A percentile compares a stretch with the other conserved stretches of the same genome.
Conservation (phyloP, 345 rosid species). For the Aquilaria yunnanensis region DNA sequence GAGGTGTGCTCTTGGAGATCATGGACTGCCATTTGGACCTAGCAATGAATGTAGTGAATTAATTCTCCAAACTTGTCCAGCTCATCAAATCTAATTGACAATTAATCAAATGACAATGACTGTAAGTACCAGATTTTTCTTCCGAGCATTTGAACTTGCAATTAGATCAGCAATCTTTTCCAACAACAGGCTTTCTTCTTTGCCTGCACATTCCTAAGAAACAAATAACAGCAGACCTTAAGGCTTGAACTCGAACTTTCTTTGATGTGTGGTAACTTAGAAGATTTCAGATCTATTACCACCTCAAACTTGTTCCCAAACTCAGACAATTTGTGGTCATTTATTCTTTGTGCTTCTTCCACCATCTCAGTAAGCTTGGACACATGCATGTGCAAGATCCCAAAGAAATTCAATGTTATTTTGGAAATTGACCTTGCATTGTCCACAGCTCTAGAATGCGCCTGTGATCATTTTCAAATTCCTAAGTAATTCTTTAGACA, state of each 20-base stretch:
- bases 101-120: too few species aligned
- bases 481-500: neutral
- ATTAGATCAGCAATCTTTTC: constrained; percentile 91
- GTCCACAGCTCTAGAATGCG: constrained; percentile 80
- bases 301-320: constrained; percentile 97
- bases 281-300: constrained; percentile 8
- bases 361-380: constrained; percentile 63
- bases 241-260: too few species aligned
- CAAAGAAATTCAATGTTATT: constrained; percentile 66
- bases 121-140: constrained; percentile 69
- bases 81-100: too few species aligned
- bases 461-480: constrained; percentile 39
- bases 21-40: constrained; percentile 90
- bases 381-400: constrained; percentile 69
- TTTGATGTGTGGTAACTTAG: too few species aligned
- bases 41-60: neutral
- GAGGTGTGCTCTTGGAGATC: constrained; percentile 77
- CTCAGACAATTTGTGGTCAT: constrained; percentile 66
- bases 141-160: constrained; percentile 74
- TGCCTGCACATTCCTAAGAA: constrained; percentile 73
- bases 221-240: too few species aligned
- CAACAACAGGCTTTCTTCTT: constrained; percentile 78
- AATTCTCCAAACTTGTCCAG: constrained; percentile 2
- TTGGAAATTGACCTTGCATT: constrained; percentile 79
- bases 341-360: constrained; percentile 76